Evolutionary conservation across 169 alveolate genomes (phyloP), one percentile per base, ranked within the genome.

Genomic region (Plasmodium billcollinsi): DNA sequence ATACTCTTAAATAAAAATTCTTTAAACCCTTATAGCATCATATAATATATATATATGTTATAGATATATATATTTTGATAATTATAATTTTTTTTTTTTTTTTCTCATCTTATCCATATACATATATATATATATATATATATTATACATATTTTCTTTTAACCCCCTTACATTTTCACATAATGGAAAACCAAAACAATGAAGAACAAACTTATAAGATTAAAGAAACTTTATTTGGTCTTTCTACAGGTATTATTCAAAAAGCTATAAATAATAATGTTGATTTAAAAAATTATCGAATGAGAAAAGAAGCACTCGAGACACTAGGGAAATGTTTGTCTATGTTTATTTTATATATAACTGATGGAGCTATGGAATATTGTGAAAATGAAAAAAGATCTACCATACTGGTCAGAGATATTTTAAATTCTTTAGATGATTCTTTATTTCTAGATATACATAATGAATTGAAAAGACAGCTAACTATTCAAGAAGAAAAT

Each of bases 301-400:
- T 78, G 24, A 63, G 59, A 58, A 78, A 50, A 65, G 89, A 78
- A 78, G 89, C 89, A 24, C 52, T 78, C 14, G 39, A 69, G 7
- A 78, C 89, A 20, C 67, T 78, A 59, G 62, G 80, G 11, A 58
- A 61, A 52, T 78, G 89, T 15, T 65, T 78, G 69, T 78, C 89
- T 43, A 52, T 78, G 69, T 78, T 78, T 61, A 78, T 78, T 66
- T 66, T 78, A 21, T 78, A 78, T 61, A 63, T 78, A 66, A 78
- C 89, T 65, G 89, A 78, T n/a, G 89, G 78, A 43, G 89, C 89
- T 15, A 18, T 78, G 15, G 89, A 78, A 66, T 76, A 78, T 66
- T 63, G 78, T 43, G 89, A 63, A 78, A 58, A 49, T 78, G 89
- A 78, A 49, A 78, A 66, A 71, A 63, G 78, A 66, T 65, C 50